phyloP scores from a whole-genome alignment of 352 stramenopile genomes.

The Phytophthora syringae region DNA sequence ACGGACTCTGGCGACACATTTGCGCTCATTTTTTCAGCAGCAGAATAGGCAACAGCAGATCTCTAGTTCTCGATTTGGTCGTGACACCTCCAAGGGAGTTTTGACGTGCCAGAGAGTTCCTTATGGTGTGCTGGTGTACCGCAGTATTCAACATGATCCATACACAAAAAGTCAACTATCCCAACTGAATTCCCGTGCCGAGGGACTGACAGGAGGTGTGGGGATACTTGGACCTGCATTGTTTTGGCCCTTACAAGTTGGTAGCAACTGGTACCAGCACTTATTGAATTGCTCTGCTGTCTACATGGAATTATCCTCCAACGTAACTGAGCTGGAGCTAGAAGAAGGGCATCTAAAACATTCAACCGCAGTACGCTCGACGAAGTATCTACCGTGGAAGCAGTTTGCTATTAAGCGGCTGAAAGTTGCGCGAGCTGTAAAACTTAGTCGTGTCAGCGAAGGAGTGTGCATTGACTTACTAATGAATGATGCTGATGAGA shows the following conservation, averaged over 20 bases:
- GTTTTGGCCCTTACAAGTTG: conserved; percentile 35
- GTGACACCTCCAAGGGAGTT: not conserved
- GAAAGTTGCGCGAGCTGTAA: conserved; percentile 43
- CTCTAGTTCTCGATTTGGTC: conserved; percentile 8
- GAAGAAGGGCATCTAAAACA: conserved; percentile 13
- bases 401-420: conserved; percentile 57
- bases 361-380: conserved; percentile 30
- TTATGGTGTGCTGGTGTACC: conserved; percentile 28
- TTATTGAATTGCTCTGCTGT: conserved; percentile 18
- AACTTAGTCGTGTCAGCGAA: conserved; percentile 18
- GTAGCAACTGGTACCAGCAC: conserved; percentile 10
- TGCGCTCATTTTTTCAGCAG: conserved; percentile 29
- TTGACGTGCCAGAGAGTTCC: conserved; percentile 29
- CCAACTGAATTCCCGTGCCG: conserved; percentile 26
- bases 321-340: not conserved
- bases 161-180: conserved; percentile 6
- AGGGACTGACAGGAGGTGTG: conserved; percentile 8
- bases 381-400: conserved; percentile 69
- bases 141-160: not conserved
- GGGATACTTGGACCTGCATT: conserved; percentile 15
- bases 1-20: conserved; percentile 17
- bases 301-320: conserved; percentile 11
- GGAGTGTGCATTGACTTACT: conserved; percentile 17
- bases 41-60: conserved; percentile 12
- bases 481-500: not conserved